Evolutionary conservation across 2,329 filamentous ascomycete species (phyloP), one percentile per base, ranked within the genome.

Genomic region (Fusarium irregulare): DNA sequence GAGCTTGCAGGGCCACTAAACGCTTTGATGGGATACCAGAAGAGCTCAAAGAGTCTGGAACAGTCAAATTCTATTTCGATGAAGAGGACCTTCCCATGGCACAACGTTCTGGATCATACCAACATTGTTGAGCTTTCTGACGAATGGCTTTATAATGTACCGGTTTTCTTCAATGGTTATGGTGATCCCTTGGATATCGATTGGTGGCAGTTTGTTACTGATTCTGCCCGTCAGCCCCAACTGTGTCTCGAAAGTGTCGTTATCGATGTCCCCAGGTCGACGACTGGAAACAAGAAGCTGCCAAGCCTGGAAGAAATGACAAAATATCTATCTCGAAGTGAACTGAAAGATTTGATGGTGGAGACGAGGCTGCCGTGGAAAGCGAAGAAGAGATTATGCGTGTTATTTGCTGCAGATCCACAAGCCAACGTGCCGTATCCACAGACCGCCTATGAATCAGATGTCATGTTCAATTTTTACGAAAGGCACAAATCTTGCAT

Each of bases 61-160:
- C 4, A 23, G 3, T 4, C 20, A 2, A 25, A 3, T 4, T 13
- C 8, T 46, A 2, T 3, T 5, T n/a, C 20, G 1, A 59, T 60
- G 56, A 41, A 54, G 4, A 7, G 2, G 5, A 60, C 0, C 1
- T 49, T 56, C 6, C 50, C 44, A 0, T 30, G 41, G 51, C 50
- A 45, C 4, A 45, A 45, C 1, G 21, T n/a, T 2, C 21, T 61
- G 6, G 18, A 28, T 3, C 58, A 45, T 8, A 41, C 25, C 8
- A 61, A 57, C 6, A 46, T 61, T 14, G 53, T 61, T 1, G 11
- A 50, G n/a, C 28, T 61, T 6, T 46, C 53, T 1, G 58, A 61
- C 8, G 51, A 61, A 10, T 61, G 58, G 58, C 58, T 61, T 2
- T 61, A 61, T 1, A 40, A 40, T 9, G 12, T 20, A 8, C 58